phyloP scores from a whole-genome alignment of 2,329 filamentous ascomycete genomes.

The Plectosphaerella sp. region DNA sequence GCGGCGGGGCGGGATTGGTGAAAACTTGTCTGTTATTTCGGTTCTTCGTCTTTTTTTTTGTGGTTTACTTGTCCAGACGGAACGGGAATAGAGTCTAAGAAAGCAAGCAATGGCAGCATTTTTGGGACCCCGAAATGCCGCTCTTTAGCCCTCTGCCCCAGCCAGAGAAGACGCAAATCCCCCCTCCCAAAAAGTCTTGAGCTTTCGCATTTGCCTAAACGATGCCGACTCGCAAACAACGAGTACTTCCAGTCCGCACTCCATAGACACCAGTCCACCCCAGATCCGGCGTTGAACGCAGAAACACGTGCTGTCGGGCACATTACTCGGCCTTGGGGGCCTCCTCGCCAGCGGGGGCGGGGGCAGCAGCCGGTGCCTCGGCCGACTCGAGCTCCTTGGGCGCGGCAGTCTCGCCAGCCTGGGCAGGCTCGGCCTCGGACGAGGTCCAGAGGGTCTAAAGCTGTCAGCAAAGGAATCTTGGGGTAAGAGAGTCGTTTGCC shows the following conservation, averaged over 20 bases:
- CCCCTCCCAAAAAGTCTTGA: conserved; percentile 29
- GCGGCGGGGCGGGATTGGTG: neutral
- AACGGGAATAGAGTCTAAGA: conserved; percentile 53
- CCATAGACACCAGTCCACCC: conserved; percentile 58
- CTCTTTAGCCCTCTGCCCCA: conserved; percentile 34
- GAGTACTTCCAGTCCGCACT: conserved; percentile 55
- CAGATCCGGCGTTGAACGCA: conserved; percentile 37
- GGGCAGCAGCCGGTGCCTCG: conserved; percentile 52
- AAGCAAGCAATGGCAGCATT: conserved; percentile 39
- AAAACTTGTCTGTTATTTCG: neutral
- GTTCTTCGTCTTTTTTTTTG: conserved; percentile 46
- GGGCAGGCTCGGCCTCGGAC: conserved; percentile 86
- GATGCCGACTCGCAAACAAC: conserved; percentile 47
- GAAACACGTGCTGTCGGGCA: conserved; percentile 5
- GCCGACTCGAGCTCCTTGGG: conserved; percentile 43
- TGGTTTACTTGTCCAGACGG: conserved; percentile 45
- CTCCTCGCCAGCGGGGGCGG: conserved; percentile 30
- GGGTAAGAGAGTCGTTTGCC: neutral
- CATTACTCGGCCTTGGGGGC: conserved; percentile 65
- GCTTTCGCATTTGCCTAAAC: conserved; percentile 32
- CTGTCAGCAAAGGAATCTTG: neutral
- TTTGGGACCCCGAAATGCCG: conserved; percentile 39
- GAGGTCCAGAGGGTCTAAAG: conserved; percentile 95
- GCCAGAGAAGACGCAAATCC: conserved; percentile 26
- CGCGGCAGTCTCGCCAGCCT: conserved; percentile 46